Base-by-base conservation (phyloP, 78 protist species). In the Parvularia atlantis region DNA sequence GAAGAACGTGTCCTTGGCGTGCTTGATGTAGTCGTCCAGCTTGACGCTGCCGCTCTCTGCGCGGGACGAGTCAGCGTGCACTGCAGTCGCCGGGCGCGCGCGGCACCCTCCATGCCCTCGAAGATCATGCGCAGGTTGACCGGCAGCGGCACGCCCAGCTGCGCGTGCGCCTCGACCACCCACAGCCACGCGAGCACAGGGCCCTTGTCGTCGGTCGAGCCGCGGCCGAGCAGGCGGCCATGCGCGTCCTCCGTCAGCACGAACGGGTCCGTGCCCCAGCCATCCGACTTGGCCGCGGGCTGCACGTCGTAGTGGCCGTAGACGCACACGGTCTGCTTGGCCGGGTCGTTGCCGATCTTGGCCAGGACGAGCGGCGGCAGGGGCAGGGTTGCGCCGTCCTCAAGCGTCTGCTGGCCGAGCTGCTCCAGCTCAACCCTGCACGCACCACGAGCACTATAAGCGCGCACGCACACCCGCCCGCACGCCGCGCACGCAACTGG, bases 151-250 rank as follows among this genome's bases (percentile, higher is more conserved):
- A n/a, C 2, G 31, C 31, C 31, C 1, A 63, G 68, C n/a, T 1
- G 41, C 9, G 22, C 28, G 39, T 28, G 1, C 10, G 28, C 73
- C 62, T 69, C 52, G 33, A 57, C 31, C 26, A 37, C 66, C 77
- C 66, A 72, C 2, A 72, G 37, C 77, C 77, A 72, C 30, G 61
- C 64, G 1, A 72, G 48, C 53, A 72, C 35, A 6, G 77, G 77
- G 24, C 77, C 77, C 58, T 72, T 72, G 59, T 72, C 77, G 59
- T 72, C 77, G 13, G 77, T 53, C 53, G 53, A 20, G 35, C 77
- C 77, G 26, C 77, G 77, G 53, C 77, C 77, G 59, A 37, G 16
- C 44, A 72, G 37, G 30, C 44, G 39, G n/a, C 77, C 77, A n/a
- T n/a, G n/a, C 39, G 58, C 61, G 10, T 30, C 40, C 33, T 56